Percentiles rank a stretch among this genome's conserved stretches.
Evolutionary conservation across 305 asterid species (phyloP).

Genomic region (Solanum hybrid): DNA sequence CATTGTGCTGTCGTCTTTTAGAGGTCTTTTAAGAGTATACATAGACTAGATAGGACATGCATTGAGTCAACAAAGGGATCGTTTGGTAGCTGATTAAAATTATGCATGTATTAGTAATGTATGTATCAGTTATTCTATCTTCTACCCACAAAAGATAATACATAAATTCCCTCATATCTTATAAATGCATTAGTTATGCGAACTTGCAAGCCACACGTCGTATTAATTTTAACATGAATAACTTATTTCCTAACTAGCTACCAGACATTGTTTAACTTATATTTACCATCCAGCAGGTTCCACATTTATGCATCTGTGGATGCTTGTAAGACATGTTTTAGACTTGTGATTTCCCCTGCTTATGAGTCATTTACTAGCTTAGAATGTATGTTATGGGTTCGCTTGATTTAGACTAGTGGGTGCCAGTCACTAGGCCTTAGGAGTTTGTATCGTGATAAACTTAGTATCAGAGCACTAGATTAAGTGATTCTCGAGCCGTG

Average conservation of each 20-base stretch:
- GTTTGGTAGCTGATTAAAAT: neutral
- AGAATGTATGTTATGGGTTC: neutral
- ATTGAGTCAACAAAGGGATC: neutral
- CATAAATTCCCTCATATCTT: neutral
- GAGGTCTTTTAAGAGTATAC: neutral
- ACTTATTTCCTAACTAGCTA: neutral
- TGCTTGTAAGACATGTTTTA: neutral
- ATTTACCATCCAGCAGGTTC: neutral
- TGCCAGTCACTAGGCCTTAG: neutral
- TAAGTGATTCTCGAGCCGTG: neutral
- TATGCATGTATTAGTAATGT: neutral
- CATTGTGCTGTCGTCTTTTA: neutral
- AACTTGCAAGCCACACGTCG: neutral
- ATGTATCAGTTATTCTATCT: neutral
- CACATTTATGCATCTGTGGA: neutral
- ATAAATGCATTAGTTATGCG: neutral
- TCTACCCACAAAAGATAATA: neutral
- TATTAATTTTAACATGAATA: neutral
- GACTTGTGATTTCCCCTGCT: neutral
- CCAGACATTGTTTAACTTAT: neutral
- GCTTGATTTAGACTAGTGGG: neutral
- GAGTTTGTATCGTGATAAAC: neutral
- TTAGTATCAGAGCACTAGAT: neutral
- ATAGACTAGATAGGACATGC: neutral
- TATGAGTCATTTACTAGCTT: neutral